These are phyloP conservation scores for Xenosphaeropsis pyriputrescens DNA, from an alignment of 2,329 filamentous ascomycete genomes.

Conservation along the genomic window DNA sequence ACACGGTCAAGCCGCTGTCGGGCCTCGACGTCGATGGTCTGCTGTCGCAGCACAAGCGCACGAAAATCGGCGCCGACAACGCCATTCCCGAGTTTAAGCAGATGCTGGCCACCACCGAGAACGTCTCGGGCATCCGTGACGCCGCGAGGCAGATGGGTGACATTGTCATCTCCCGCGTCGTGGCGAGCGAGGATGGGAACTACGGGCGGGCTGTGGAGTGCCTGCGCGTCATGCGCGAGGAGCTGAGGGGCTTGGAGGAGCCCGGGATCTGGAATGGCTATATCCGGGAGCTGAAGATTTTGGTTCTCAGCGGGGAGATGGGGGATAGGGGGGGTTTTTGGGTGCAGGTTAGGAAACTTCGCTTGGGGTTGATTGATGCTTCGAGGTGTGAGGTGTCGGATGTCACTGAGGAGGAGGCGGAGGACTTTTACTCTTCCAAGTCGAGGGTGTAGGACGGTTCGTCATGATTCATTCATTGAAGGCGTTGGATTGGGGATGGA, in stretches of 20 bases:
- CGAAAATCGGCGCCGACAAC: conserved; percentile 50
- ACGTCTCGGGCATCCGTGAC: conserved; percentile 46
- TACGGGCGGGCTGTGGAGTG: conserved; percentile 66
- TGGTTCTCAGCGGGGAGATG: conserved; percentile 36
- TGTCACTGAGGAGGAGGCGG: conserved; percentile 58
- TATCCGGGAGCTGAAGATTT: conserved; percentile 49
- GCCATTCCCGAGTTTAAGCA: conserved; percentile 86
- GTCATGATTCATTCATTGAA: too few relatives aligned
- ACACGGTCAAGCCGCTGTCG: conserved; percentile 70
- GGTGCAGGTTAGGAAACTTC: conserved; percentile 53
- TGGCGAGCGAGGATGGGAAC: conserved; percentile 55
- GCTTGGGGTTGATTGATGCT: conserved; percentile 59
- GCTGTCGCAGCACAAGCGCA: conserved; percentile 42
- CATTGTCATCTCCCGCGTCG: conserved; percentile 56
- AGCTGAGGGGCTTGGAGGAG: conserved; percentile 62
- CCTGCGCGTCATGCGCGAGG: conserved; percentile 63
- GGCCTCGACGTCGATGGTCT: conserved; percentile 77
- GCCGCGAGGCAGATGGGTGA: conserved; percentile 60
- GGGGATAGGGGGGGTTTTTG: conserved; percentile 75
- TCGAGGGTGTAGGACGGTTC: too few relatives aligned
- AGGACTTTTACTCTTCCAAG: conserved; percentile 19
- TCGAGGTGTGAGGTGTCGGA: conserved; percentile 46
- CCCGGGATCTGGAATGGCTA: conserved; percentile 66
- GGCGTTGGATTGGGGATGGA: too few relatives aligned
- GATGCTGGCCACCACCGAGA: conserved; percentile 44